Percentiles rank a stretch among this genome's conserved stretches.
Evolutionary conservation across 805 yeast genomes (phyloP).

Genomic region (Ogataea populi-albae): DNA sequence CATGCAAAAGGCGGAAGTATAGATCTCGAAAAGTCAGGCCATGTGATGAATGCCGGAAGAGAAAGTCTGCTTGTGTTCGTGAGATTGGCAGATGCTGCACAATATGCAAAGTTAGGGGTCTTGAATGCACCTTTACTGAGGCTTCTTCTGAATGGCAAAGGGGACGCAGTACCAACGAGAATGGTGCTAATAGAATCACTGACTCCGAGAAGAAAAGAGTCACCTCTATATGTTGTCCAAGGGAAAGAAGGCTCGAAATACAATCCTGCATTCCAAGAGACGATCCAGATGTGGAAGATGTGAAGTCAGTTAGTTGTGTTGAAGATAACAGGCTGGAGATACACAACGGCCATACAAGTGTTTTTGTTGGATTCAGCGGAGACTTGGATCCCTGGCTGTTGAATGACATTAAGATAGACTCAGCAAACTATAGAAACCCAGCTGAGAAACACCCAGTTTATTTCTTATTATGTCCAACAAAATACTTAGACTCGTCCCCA

Average conservation of each 20-base stretch:
- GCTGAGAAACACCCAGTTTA: slow-evolving; percentile 3
- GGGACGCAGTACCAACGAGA: too few species aligned
- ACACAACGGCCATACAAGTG: slow-evolving; percentile 10
- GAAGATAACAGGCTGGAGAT: slow-evolving; percentile 5
- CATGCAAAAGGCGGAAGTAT: slow-evolving; percentile 5
- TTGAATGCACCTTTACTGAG: slow-evolving; percentile 7
- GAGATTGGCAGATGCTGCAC: slow-evolving; percentile 3
- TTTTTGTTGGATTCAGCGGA: slow-evolving; percentile 12
- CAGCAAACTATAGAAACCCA: slow-evolving; percentile 4
- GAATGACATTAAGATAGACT: background rate
- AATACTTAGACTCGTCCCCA: slow-evolving; percentile 9
- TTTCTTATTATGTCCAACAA: slow-evolving; percentile 9
- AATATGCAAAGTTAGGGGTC: slow-evolving; percentile 2
- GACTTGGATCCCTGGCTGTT: slow-evolving; percentile 13
- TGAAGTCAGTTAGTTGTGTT: background rate
- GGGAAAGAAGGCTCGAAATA: slow-evolving; percentile 3
- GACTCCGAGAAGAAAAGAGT: too few species aligned
- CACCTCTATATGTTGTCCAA: too few species aligned
- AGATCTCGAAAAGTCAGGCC: slow-evolving; percentile 9
- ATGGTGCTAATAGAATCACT: too few species aligned
- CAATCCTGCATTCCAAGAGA: slow-evolving; percentile 4
- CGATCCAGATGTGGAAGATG: background rate
- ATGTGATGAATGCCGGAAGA: slow-evolving; percentile 7
- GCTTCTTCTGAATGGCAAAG: slow-evolving; percentile 3
- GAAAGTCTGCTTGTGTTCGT: slow-evolving; percentile 8